Base-by-base conservation (phyloP, 2,329 filamentous ascomycete species). In the Nemania serpens region DNA sequence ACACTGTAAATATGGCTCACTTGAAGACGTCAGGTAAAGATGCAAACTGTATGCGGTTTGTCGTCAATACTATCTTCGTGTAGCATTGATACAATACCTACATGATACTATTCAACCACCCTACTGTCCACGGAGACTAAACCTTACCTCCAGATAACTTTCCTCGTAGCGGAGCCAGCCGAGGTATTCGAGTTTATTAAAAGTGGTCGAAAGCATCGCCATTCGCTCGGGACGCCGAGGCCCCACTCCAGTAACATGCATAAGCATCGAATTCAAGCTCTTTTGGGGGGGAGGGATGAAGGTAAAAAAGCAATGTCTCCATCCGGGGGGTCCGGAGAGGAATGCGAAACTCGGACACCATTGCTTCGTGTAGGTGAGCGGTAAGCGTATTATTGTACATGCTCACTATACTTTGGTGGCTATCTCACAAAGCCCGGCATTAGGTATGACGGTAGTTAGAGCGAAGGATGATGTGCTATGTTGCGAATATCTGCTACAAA, bases 261-360 rank as follows among this genome's bases (percentile, higher is more conserved):
- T 34, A 13, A 5, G 42, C 25, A 45, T 34, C 45, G 25, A 34
- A 34, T 48, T 48, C 20, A n/a, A 48, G 25, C 45, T 34, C 11
- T 48, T 33, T 34, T 3, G 25, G 25, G 25, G 25, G 42, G 41
- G 2, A 45, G 33, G 29, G 5, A 25, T 6, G 15, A 48, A 13
- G 9, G 20, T 12, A 22, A 45, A 9, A 15, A 48, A 10, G 22
- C 18, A 20, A 18, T 34, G 15, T 34, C 17, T 45, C 42, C 20
- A 29, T 29, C 2, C 45, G 49, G 49, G 59, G 36, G 37, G 25
- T 13, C 43, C 59, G 59, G 33, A 54, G 22, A 29, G 20, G 20
- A 58, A 6, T 47, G 59, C 59, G 59, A 46, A 55, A 15, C 47
- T 55, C 59, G 59, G 59, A 59, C 49, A 54, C 47, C 20, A 39